Percentiles rank a stretch among this genome's conserved stretches.
phyloP scores from a whole-genome alignment of 495 filamentous ascomycete genomes.

The Terfezia claveryi region DNA sequence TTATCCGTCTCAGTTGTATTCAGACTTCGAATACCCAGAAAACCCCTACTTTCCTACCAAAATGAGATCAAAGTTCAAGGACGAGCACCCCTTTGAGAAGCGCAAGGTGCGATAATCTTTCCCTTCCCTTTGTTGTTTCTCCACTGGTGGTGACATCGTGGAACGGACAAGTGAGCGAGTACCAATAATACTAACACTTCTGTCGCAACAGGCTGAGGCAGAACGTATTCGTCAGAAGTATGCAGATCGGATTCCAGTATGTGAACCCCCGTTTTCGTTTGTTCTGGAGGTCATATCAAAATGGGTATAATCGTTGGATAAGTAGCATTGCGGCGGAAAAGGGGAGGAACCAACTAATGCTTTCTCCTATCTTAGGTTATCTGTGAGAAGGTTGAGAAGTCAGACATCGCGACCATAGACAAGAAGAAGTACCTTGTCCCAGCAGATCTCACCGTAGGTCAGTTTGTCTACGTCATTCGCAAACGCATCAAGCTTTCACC shows the following conservation, averaged over 20 bases:
- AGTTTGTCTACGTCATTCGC: slow-evolving; percentile 99
- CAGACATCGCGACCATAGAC: slow-evolving; percentile 98
- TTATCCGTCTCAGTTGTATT: background rate
- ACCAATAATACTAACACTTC: too few species aligned
- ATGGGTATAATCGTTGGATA: background rate
- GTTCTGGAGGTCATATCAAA: background rate
- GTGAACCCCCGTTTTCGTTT: slow-evolving; percentile 20
- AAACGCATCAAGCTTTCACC: slow-evolving; percentile 99
- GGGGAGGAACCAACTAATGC: background rate
- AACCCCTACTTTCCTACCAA: background rate
- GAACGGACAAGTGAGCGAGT: too few species aligned
- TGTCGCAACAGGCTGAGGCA: slow-evolving; percentile 43
- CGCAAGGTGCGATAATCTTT: slow-evolving; percentile 33
- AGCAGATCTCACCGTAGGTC: slow-evolving; percentile 90
- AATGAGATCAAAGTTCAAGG: slow-evolving; percentile 63
- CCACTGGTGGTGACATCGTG: too few species aligned
- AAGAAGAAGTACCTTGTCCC: slow-evolving; percentile 99
- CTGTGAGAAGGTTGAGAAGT: slow-evolving; percentile 99
- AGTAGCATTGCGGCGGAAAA: background rate
- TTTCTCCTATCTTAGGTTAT: slow-evolving; percentile 47
- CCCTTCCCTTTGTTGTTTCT: background rate
- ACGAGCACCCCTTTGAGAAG: slow-evolving; percentile 99
- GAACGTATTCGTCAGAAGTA: slow-evolving; percentile 99
- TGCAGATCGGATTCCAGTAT: slow-evolving; percentile 90
- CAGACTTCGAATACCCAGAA: too few species aligned